Evolutionary conservation across 2,329 filamentous ascomycete genomes (phyloP), one percentile per base, ranked within the genome.

Genomic region (Cladophialophora psammophila): DNA sequence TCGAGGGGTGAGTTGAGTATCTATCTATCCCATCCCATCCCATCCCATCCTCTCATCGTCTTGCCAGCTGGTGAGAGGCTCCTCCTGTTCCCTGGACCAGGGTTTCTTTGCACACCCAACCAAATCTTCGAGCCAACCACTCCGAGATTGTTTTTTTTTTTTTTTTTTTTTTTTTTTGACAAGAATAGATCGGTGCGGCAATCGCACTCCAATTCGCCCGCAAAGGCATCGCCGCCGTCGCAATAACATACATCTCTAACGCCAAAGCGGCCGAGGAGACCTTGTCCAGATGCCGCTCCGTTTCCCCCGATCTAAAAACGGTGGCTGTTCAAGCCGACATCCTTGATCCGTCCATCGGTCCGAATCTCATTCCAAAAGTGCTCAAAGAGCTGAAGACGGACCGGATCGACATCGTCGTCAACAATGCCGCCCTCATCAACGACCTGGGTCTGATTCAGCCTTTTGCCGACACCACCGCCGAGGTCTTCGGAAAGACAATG

Each of bases 151-250:
- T 26, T 20, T n/a, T n/a, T n/a, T n/a, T n/a, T n/a, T n/a, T n/a
- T n/a, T n/a, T n/a, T n/a, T n/a, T n/a, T n/a, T n/a, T n/a, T n/a
- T n/a, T n/a, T n/a, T n/a, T n/a, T 26, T 26, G 26, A 26, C 3
- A 26, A 26, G 65, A 65, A 13, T 72, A 71, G 34, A 65, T 75
- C 60, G 73, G 73, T 10, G 65, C 65, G 7, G 65, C 40, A 10
- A 67, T 65, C 45, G 65, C 65, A 15, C 15, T 65, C 12, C 56
- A 67, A 20, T 58, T 67, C n/a, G 63, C 56, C 8, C 57, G 56
- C 9, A 65, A 55, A 32, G 63, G 48, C 55, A 53, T 65, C 34
- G 18, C 48, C 8, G 55, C 42, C 1, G 13, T 67, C 15, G 65
- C 65, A 13, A 65, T 67, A 9, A 67, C 65, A 10, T 67, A 67